These are phyloP conservation scores for Fusarium papillatum DNA, from an alignment of 2,329 filamentous ascomycete species.

Conservation along the genomic window DNA sequence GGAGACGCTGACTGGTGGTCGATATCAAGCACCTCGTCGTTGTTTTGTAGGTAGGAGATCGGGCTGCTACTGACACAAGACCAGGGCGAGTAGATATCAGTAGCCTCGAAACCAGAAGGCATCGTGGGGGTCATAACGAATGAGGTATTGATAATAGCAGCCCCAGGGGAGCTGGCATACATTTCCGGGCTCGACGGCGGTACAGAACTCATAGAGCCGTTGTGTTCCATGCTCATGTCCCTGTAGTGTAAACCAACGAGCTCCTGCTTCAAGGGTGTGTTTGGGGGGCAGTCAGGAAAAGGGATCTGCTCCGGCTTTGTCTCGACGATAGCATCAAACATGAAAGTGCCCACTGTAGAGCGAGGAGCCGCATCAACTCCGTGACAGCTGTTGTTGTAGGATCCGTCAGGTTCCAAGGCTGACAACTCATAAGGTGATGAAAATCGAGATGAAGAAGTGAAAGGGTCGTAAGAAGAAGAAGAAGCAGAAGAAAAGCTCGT, in stretches of 20 bases:
- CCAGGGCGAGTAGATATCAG: neutral
- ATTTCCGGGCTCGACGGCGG: neutral
- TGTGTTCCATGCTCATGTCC: neutral
- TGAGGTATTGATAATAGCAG: neutral
- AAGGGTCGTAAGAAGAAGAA: slow-evolving; percentile 56
- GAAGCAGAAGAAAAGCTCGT: slow-evolving; percentile 55
- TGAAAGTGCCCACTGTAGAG: neutral
- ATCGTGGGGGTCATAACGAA: neutral
- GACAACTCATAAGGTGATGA: slow-evolving; percentile 55
- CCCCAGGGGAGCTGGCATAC: neutral
- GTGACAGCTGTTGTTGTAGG: neutral
- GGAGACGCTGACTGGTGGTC: neutral
- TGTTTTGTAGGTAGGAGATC: neutral
- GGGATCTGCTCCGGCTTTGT: neutral
- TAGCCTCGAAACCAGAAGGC: neutral
- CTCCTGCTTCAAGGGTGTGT: neutral
- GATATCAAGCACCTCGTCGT: neutral
- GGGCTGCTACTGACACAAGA: neutral
- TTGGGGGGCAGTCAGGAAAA: neutral
- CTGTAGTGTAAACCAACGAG: neutral
- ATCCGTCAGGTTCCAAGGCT: slow-evolving; percentile 43
- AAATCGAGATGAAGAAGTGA: slow-evolving; percentile 57
- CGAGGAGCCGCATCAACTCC: neutral
- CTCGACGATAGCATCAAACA: neutral
- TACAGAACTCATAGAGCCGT: neutral